Conservation (phyloP, 768 basidiomycete genomes). For the Hebeloma cylindrosporum region DNA sequence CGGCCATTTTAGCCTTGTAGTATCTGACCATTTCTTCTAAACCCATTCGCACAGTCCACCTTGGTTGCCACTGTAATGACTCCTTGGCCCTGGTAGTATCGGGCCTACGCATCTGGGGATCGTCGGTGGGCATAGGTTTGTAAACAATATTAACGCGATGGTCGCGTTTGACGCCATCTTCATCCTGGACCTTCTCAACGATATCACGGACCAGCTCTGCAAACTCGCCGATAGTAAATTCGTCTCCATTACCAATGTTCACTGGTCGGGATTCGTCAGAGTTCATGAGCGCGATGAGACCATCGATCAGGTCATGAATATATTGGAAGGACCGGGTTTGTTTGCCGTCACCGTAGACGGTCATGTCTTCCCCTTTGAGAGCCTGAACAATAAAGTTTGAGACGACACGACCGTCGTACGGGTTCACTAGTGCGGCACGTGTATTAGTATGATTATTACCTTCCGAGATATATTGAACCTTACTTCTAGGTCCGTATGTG, state of each 20-base stretch:
- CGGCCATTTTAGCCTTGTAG: constrained; percentile 87
- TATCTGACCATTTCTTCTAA: constrained; percentile 94
- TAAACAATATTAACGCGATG: constrained; percentile 69
- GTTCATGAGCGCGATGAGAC: constrained; percentile 93
- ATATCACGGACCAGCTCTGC: constrained; percentile 90
- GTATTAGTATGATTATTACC: constrained; percentile 25
- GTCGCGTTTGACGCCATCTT: constrained; percentile 59
- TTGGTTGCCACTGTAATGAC: constrained; percentile 83
- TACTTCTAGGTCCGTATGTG: constrained; percentile 87
- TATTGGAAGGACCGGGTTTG: constrained; percentile 98
- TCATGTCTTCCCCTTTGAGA: constrained; percentile 94
- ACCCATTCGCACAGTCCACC: constrained; percentile 92
- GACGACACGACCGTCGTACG: constrained; percentile 94
- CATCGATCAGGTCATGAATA: constrained; percentile 96
- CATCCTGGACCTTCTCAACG: constrained; percentile 89
- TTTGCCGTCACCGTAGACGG: constrained; percentile 90
- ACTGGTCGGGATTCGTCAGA: constrained; percentile 90
- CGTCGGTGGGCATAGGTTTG: constrained; percentile 84
- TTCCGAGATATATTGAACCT: constrained; percentile 23
- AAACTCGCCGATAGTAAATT: constrained; percentile 95
- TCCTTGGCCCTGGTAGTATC: constrained; percentile 91
- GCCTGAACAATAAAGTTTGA: constrained; percentile 99
- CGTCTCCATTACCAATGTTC: constrained; percentile 95
- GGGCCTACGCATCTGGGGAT: constrained; percentile 91
- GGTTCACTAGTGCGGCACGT: constrained; percentile 68